Evolutionary conservation across 768 basidiomycete genomes (phyloP).

Genomic region (Coprinellus aureogranulatus): DNA sequence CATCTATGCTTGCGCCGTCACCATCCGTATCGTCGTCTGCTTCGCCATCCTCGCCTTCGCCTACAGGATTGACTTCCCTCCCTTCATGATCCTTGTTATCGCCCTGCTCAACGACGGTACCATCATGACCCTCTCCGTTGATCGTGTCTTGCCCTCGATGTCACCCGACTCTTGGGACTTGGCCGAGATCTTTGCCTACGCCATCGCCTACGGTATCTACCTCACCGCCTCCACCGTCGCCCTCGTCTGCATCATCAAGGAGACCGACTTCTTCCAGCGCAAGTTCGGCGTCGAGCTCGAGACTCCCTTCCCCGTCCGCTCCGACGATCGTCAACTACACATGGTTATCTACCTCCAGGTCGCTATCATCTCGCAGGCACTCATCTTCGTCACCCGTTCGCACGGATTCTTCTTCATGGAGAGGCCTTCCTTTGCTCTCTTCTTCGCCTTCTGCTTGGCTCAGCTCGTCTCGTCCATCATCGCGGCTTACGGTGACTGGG

Average conservation of each 20-base stretch:
- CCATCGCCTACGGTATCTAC: slow-evolving; percentile 93
- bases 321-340: slow-evolving; percentile 74
- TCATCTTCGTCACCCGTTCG: slow-evolving; percentile 94
- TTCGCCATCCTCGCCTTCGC: slow-evolving; percentile 95
- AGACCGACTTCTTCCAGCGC: slow-evolving; percentile 87
- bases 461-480: slow-evolving; percentile 96
- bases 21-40: slow-evolving; percentile 98
- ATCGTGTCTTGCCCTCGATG: slow-evolving; percentile 91
- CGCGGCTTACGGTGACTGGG: slow-evolving; percentile 90
- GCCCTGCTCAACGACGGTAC: slow-evolving; percentile 97
- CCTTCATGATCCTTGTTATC: slow-evolving; percentile 99
- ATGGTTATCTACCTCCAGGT: slow-evolving; percentile 94
- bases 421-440: slow-evolving; percentile 88
- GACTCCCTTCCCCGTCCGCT: slow-evolving; percentile 26
- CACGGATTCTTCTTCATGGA: slow-evolving; percentile 98
- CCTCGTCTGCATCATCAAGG: slow-evolving; percentile 78
- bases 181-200: slow-evolving; percentile 93
- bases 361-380: slow-evolving; percentile 96
- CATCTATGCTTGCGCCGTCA: slow-evolving; percentile 93
- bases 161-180: slow-evolving; percentile 97
- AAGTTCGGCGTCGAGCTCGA: slow-evolving; percentile 73
- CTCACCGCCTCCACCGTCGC: slow-evolving; percentile 84
- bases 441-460: slow-evolving; percentile 87
- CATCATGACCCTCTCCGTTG: slow-evolving; percentile 97
- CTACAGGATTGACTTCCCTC: slow-evolving; percentile 98